Conservation (phyloP, 2,329 filamentous ascomycete species). For the Diaporthe aspalathi region DNA sequence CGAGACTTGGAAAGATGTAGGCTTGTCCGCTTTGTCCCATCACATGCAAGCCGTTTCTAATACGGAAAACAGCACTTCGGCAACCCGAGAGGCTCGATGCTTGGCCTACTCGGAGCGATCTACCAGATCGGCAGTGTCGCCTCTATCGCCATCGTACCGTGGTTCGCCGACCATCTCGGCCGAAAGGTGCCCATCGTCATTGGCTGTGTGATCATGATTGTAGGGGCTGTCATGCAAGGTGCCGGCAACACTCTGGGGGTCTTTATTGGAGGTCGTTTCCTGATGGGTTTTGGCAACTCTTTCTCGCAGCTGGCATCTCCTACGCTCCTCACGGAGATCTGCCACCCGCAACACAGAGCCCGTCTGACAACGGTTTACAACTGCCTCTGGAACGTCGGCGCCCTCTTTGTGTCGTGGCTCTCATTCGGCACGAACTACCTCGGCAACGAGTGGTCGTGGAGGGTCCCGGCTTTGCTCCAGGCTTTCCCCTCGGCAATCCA, state of each 20-base stretch:
- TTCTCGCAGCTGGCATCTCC: conserved; percentile 64
- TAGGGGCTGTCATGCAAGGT: conserved; percentile 68
- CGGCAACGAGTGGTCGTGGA: conserved; percentile 63
- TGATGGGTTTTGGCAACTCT: conserved; percentile 69
- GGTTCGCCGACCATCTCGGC: conserved; percentile 66
- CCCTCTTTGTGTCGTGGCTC: conserved; percentile 59
- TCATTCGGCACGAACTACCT: conserved; percentile 61
- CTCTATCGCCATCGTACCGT: conserved; percentile 67
- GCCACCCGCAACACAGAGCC: conserved; percentile 62
- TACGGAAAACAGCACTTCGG: conserved; percentile 55
- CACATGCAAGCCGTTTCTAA: not conserved
- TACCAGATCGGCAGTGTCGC: conserved; percentile 70
- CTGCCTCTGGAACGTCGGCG: conserved; percentile 66
- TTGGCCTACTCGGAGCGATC: conserved; percentile 67
- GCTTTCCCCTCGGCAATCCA: conserved; percentile 60
- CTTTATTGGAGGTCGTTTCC: conserved; percentile 66
- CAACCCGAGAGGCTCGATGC: conserved; percentile 54
- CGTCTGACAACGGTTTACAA: conserved; percentile 66
- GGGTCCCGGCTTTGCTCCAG: conserved; percentile 61
- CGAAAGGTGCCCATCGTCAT: conserved; percentile 64
- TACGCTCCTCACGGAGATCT: conserved; percentile 64
- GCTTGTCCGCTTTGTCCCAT: not conserved
- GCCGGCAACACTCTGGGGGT: conserved; percentile 57
- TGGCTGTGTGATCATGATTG: conserved; percentile 65
- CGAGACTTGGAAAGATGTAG: conserved; percentile 53